These are phyloP conservation scores for Ramichloridium luteum DNA, from an alignment of 2,329 filamentous ascomycete species.

Conservation along the genomic window DNA sequence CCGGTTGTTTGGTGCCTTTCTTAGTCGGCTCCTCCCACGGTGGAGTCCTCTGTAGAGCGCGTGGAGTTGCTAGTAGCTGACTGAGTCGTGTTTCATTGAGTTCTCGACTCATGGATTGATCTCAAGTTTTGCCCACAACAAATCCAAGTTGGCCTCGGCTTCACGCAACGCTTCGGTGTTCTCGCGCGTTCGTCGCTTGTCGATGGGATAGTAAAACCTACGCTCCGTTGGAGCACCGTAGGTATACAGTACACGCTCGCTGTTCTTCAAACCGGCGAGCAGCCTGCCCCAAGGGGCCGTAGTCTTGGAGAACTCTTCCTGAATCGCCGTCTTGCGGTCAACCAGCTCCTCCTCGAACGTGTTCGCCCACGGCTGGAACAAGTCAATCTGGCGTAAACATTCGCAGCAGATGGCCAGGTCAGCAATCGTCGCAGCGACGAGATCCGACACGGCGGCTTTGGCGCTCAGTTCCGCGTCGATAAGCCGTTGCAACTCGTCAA, in stretches of 20 bases:
- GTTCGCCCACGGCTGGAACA: slow-evolving; percentile 39
- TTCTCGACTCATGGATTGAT: too few species aligned
- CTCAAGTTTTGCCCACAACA: slow-evolving; percentile 7
- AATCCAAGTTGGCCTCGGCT: slow-evolving; percentile 5
- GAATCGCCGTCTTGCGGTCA: slow-evolving; percentile 16
- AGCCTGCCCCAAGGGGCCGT: slow-evolving; percentile 2
- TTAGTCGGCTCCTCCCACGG: slow-evolving; percentile 10
- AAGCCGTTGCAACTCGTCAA: slow-evolving; percentile 40
- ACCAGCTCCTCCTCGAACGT: slow-evolving; percentile 26
- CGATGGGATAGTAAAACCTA: slow-evolving; percentile 5
- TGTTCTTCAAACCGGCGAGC: slow-evolving; percentile 2
- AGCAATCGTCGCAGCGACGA: slow-evolving; percentile 24
- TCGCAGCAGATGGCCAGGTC: slow-evolving; percentile 37
- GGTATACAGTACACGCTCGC: slow-evolving; percentile 2
- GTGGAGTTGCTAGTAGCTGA: slow-evolving; percentile 5
- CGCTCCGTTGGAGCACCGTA: slow-evolving; percentile 3
- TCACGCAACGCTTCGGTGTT: slow-evolving; percentile 6
- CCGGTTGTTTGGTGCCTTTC: too few species aligned
- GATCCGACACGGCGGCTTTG: slow-evolving; percentile 5
- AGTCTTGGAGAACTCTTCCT: slow-evolving; percentile 6
- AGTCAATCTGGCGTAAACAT: slow-evolving; percentile 33
- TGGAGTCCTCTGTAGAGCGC: slow-evolving; percentile 7
- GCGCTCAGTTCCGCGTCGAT: slow-evolving; percentile 15
- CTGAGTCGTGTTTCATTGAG: too few species aligned
- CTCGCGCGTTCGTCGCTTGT: slow-evolving; percentile 8